Evolutionary conservation across 768 basidiomycete species (phyloP), one percentile per base, ranked within the genome.

Genomic region (Pholiota molesta): DNA sequence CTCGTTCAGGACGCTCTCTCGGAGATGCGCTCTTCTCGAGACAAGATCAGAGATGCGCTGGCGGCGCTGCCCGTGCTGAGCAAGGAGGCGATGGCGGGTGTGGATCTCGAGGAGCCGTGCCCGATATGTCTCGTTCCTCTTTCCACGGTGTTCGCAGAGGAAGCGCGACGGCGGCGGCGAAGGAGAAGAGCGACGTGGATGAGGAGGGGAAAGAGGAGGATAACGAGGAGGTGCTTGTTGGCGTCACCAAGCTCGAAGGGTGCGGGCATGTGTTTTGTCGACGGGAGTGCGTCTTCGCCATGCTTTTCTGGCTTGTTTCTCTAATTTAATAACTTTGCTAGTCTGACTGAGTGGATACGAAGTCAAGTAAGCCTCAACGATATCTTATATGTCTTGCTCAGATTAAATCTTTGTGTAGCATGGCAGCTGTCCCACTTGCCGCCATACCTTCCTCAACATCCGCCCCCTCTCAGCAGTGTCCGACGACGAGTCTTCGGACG

Each of bases 211-310:
- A 47, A 13, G 11, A 54, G 26, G 65, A 62, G 33, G 55, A 61
- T 9, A 64, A 63, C 2, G 62, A 61, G 28, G 56, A 52, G 14
- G 64, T 59, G 16, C n/a, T 66, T 9, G 58, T 49, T n/a, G 86
- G 86, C 2, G 74, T 90, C 7, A 89, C 88, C 1, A 87, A 83
- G 68, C 74, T 91, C 0, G 70, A 66, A 1, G 79, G 73, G 3
- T 91, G 90, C 67, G 85, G 86, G 0, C 90, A 91, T 72, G 68
- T 87, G 7, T 90, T 91, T 69, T 91, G 89, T 68, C 75, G 80
- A 49, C 79, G 82, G 68, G 89, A 90, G 89, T 90, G 69, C 53
- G 69, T 66, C 19, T 49, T 29, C 28, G 44, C 19, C 1, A 31
- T 31, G 9, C 29, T 31, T 31, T 31, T 31, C 31, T 6, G 31